phyloP scores from a whole-genome alignment of 2,329 filamentous ascomycete genomes.

The Penicillium sp. region DNA sequence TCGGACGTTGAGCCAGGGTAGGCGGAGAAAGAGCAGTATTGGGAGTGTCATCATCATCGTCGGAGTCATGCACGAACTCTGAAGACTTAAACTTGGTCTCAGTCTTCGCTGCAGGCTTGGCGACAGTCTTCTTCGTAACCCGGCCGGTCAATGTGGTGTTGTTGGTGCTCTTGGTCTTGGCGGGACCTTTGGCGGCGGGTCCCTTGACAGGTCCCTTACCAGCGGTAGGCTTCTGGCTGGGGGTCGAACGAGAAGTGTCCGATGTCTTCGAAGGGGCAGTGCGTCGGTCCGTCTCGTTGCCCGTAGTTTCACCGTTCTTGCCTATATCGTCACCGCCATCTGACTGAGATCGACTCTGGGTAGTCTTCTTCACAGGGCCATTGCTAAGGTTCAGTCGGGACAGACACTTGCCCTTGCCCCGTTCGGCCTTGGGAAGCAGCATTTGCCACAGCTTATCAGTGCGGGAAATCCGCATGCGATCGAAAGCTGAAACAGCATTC shows the following conservation, averaged over 20 bases:
- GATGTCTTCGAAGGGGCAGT: slow-evolving; percentile 29
- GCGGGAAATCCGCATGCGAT: slow-evolving; percentile 59
- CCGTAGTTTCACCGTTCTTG: slow-evolving; percentile 35
- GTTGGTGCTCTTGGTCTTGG: slow-evolving; percentile 50
- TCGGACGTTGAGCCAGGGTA: slow-evolving; percentile 19
- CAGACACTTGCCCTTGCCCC: slow-evolving; percentile 60
- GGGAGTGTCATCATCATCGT: slow-evolving; percentile 46
- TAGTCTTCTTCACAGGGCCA: slow-evolving; percentile 39
- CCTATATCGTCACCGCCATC: slow-evolving; percentile 35
- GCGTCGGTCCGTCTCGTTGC: slow-evolving; percentile 39
- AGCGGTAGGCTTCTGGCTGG: slow-evolving; percentile 37
- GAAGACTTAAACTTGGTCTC: slow-evolving; percentile 53
- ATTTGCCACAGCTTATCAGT: slow-evolving; percentile 63
- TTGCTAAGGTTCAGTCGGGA: slow-evolving; percentile 56
- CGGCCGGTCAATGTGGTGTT: slow-evolving; percentile 48
- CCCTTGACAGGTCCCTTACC: slow-evolving; percentile 38
- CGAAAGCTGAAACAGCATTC: slow-evolving; percentile 62
- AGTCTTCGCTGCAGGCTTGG: slow-evolving; percentile 36
- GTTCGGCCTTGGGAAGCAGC: slow-evolving; percentile 59
- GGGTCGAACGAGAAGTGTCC: slow-evolving; percentile 27
- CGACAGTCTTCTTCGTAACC: slow-evolving; percentile 47
- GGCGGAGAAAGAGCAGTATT: slow-evolving; percentile 27
- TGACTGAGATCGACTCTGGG: slow-evolving; percentile 39
- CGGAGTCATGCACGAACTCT: slow-evolving; percentile 54
- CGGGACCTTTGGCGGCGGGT: slow-evolving; percentile 28